Base-by-base conservation (phyloP, 345 rosid genomes). In the Tarenaya hassleriana region DNA sequence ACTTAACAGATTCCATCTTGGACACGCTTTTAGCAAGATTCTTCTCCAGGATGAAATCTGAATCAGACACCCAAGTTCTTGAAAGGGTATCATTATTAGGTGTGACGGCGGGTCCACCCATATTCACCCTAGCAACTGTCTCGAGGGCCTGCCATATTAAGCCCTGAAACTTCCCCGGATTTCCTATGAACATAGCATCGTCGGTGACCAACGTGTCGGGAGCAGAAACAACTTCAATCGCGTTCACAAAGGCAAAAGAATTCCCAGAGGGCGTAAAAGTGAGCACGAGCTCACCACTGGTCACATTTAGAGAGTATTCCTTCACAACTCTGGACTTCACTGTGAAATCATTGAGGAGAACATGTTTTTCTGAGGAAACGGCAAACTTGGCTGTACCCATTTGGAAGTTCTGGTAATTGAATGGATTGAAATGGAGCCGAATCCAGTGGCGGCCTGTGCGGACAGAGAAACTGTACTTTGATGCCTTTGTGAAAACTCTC, bases 361-460 rank as follows among this genome's bases (percentile, higher is more conserved):
- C 79, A 66, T 71, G 75, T 40, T 74, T 57, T 4, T 64, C 72
- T 1, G 86, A 60, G 10, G 83, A 77, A 52, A 91, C 85, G 19
- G 73, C 64, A 56, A 91, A 91, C 6, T 4, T 77, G 7, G 89
- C 82, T 24, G 31, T 42, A 37, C 68, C 80, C 96, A 84, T 78
- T n/a, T 70, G 32, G 53, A 71, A 84, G 54, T 52, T 70, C 20
- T 58, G 68, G 54, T 63, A 62, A 41, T 63, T 68, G 56, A 87
- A 91, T 5, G 96, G 88, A 37, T 58, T 66, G 70, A 91, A 87
- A 63, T 91, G 81, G 37, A 91, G 73, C 42, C 98, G 96, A 61
- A 91, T 66, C 95, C 95, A 91, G 72, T 82, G 95, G 33, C 96
- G 73, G 52, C 92, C 98, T 57, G 41, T 56, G 48, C 66, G 29